Conservation (phyloP, 2,329 filamentous ascomycete species). For the Didymella pinodella region DNA sequence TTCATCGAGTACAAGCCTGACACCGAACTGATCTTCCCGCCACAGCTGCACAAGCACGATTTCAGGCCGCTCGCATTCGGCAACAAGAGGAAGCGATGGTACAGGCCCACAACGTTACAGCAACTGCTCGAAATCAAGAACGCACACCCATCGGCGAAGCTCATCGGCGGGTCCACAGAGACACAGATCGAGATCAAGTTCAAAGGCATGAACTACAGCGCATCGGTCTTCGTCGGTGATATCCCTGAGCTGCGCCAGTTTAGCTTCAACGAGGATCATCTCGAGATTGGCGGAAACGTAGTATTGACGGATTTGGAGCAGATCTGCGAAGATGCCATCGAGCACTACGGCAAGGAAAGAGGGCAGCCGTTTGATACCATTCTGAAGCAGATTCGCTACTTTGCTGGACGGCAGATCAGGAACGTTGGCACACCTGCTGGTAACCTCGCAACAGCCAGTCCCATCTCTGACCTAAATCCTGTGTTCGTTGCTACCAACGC, state of each 20-base stretch:
- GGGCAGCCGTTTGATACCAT: constrained; percentile 90
- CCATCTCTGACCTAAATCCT: constrained; percentile 95
- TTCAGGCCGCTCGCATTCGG: constrained; percentile 86
- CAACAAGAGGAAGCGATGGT: constrained; percentile 95
- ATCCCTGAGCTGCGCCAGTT: constrained; percentile 89
- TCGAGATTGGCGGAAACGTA: constrained; percentile 95
- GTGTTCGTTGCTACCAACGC: constrained; percentile 89
- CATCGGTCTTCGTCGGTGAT: constrained; percentile 91
- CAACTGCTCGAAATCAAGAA: constrained; percentile 93
- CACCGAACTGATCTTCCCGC: constrained; percentile 94
- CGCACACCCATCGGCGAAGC: constrained; percentile 83
- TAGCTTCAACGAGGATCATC: constrained; percentile 75
- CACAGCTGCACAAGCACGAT: constrained; percentile 80
- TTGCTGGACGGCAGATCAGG: constrained; percentile 92
- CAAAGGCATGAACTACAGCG: constrained; percentile 88
- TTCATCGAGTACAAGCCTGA: constrained; percentile 95
- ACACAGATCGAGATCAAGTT: constrained; percentile 99
- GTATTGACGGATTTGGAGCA: constrained; percentile 88
- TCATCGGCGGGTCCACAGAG: constrained; percentile 95
- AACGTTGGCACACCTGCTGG: constrained; percentile 98
- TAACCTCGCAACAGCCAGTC: constrained; percentile 91
- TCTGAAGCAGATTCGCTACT: constrained; percentile 91
- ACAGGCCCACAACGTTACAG: constrained; percentile 82
- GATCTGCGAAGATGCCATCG: constrained; percentile 79
- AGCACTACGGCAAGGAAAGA: constrained; percentile 74